Conservation (phyloP, 345 rosid species). For the Mangifera indica region DNA sequence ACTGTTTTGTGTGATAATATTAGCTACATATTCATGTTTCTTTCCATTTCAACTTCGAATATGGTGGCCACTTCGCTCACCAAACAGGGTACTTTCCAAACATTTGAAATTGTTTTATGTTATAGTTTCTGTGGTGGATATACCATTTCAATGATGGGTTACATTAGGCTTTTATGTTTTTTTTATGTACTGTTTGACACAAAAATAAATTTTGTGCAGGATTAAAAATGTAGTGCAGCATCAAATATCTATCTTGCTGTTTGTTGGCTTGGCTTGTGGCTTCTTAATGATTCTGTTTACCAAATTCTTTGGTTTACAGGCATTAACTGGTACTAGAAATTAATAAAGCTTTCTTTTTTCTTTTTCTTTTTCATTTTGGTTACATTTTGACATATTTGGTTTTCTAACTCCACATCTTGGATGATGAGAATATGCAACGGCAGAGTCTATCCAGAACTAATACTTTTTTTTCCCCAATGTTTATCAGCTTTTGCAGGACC, state of each 20-base stretch:
- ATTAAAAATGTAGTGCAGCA: constrained; percentile 77
- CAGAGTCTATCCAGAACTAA: constrained; percentile 1
- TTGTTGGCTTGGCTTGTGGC: constrained; percentile 72
- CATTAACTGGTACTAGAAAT: constrained; percentile 61
- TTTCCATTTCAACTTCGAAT: constrained; percentile 56
- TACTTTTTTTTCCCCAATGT: constrained; percentile 9
- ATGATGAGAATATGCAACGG: constrained; percentile 4
- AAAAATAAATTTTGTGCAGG: constrained; percentile 44
- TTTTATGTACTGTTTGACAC: constrained; percentile 18
- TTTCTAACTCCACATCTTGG: not conserved
- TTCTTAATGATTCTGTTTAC: constrained; percentile 66
- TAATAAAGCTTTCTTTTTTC: constrained; percentile 12
- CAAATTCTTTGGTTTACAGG: constrained; percentile 65
- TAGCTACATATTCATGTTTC: constrained; percentile 53
- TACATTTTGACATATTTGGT: not conserved
- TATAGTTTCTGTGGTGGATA: not conserved
- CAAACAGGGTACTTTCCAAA: constrained; percentile 32
- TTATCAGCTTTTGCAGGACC: constrained; percentile 75
- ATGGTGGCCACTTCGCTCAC: constrained; percentile 56
- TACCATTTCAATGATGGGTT: not conserved
- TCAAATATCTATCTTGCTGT: constrained; percentile 84
- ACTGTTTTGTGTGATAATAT: constrained; percentile 57
- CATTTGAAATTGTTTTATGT: not conserved
- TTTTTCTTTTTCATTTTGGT: not conserved
- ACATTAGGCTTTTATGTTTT: not conserved